Evolutionary conservation across 352 stramenopile species (phyloP).

Genomic region (Phytophthora agathidicida): DNA sequence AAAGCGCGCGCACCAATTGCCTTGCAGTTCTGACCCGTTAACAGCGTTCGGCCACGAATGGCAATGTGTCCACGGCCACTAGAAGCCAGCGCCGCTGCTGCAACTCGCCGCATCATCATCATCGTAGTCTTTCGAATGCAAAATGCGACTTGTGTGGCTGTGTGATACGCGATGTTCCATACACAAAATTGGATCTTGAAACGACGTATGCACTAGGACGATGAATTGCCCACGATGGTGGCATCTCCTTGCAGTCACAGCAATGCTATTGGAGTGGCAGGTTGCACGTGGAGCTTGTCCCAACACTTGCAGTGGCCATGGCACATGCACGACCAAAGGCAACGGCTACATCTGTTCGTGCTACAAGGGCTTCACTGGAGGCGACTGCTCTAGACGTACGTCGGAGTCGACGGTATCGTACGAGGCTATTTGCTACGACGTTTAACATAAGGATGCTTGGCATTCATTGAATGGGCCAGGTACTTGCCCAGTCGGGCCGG

Average conservation of each 20-base stretch:
- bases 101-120: constrained; percentile 30
- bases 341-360: constrained; percentile 83
- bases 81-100: constrained; percentile 8
- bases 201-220: background rate
- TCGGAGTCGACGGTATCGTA: no score
- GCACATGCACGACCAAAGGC: constrained; percentile 60
- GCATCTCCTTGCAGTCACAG: constrained; percentile 3
- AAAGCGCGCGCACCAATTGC: constrained; percentile 13
- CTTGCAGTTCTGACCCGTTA: background rate
- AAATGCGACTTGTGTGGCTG: constrained; percentile 26
- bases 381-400: constrained; percentile 90
- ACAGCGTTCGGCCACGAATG: constrained; percentile 1
- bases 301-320: constrained; percentile 65
- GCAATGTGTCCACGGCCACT: background rate
- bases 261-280: constrained; percentile 10
- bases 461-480: constrained; percentile 26
- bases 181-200: constrained; percentile 29
- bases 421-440: background rate
- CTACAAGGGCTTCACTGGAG: constrained; percentile 86
- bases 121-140: background rate
- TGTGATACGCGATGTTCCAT: constrained; percentile 1
- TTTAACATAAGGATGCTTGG: background rate
- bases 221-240: constrained; percentile 10
- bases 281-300: constrained; percentile 50
- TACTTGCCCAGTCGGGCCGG: constrained; percentile 53